These are phyloP conservation scores for Aspergillus eucalypticola DNA, from an alignment of 2,329 filamentous ascomycete genomes.

Conservation along the genomic window DNA sequence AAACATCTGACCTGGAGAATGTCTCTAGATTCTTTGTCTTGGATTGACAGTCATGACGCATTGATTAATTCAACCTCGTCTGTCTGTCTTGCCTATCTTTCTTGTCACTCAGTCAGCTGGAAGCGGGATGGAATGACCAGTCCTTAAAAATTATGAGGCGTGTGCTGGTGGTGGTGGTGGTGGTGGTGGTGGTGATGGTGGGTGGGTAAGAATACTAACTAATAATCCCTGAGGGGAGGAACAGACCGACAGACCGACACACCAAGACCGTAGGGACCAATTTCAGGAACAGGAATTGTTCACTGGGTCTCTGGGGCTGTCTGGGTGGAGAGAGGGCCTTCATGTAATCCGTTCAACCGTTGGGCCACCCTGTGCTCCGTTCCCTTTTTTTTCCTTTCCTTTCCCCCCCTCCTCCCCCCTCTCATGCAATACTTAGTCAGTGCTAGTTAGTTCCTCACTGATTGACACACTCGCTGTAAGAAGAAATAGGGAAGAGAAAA, in stretches of 20 bases:
- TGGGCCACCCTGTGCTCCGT: constrained; percentile 2
- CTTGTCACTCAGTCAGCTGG: not conserved
- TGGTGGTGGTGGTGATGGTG: not conserved
- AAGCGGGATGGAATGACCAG: not conserved
- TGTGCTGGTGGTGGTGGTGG: too few species aligned
- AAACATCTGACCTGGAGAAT: constrained; percentile 5
- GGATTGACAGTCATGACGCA: not conserved
- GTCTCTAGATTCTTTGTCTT: not conserved
- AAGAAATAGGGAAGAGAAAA: not conserved
- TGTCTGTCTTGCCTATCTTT: too few species aligned
- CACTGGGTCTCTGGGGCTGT: constrained; percentile 13
- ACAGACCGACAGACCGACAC: too few species aligned
- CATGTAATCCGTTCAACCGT: not conserved
- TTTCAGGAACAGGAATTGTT: constrained; percentile 16
- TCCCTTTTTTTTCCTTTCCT: not conserved
- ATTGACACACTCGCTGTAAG: not conserved
- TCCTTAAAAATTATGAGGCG: not conserved
- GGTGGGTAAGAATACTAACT: not conserved
- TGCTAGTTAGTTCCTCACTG: not conserved
- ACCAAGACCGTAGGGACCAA: not conserved
- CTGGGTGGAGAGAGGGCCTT: constrained; percentile 12
- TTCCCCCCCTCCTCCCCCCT: not conserved
- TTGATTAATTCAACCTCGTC: not conserved
- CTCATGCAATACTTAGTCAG: not conserved
- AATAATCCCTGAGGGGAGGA: too few species aligned